Percentiles rank a stretch among this genome's conserved stretches.
phyloP scores from a whole-genome alignment of 257 asterid species.

The Coffea canephora region DNA sequence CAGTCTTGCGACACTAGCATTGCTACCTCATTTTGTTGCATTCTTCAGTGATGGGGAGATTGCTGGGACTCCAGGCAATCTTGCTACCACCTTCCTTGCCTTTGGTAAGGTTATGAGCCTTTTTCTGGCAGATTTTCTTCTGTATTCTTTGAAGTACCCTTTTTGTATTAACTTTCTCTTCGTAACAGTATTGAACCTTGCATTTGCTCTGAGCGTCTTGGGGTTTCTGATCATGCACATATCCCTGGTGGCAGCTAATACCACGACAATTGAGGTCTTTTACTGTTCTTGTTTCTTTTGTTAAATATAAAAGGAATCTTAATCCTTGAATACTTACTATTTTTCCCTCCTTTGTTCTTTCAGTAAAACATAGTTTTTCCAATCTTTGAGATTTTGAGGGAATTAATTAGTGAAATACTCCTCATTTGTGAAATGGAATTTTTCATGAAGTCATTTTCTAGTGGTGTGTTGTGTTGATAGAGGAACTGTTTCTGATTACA shows the following conservation, averaged over 20 bases:
- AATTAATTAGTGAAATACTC: neutral
- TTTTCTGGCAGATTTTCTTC: slow-evolving; percentile 9
- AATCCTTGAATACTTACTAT: neutral
- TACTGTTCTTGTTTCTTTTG: slow-evolving; percentile 9
- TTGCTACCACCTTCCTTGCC: slow-evolving; percentile 94
- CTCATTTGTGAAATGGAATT: neutral
- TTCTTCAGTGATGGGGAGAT: slow-evolving; percentile 94
- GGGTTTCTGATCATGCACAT: slow-evolving; percentile 97
- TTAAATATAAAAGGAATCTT: neutral
- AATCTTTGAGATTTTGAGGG: neutral
- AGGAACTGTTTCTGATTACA: neutral
- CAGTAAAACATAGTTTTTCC: neutral
- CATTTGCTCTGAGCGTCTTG: slow-evolving; percentile 93
- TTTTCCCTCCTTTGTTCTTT: neutral
- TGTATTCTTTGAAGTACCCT: neutral
- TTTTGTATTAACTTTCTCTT: slow-evolving; percentile 19
- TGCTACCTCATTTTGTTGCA: slow-evolving; percentile 79
- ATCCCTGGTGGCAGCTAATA: slow-evolving; percentile 79
- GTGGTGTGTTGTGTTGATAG: neutral
- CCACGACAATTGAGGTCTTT: slow-evolving; percentile 95
- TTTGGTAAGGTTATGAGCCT: slow-evolving; percentile 42
- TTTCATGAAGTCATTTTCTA: neutral
- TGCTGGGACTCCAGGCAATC: slow-evolving; percentile 91
- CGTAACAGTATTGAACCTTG: slow-evolving; percentile 76
- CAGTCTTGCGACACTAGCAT: slow-evolving; percentile 64